These are phyloP conservation scores for Beauveria rudraprayagi DNA, from an alignment of 2,329 filamentous ascomycete genomes.

Conservation along the genomic window DNA sequence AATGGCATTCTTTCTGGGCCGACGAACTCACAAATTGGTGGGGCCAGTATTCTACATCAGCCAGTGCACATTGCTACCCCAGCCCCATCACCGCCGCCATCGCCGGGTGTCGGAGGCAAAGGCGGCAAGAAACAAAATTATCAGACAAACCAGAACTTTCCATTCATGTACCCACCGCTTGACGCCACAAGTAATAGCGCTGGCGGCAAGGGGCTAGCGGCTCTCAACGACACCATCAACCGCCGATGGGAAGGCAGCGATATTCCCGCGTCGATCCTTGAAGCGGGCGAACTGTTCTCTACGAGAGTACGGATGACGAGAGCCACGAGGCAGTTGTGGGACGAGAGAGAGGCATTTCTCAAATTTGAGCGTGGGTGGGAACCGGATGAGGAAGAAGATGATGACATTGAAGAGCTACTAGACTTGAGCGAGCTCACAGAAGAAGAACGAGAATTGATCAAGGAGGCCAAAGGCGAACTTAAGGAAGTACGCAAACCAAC, in stretches of 20 bases:
- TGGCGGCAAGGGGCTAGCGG: slow-evolving; percentile 79
- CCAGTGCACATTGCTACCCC: slow-evolving; percentile 98
- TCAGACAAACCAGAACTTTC: slow-evolving; percentile 97
- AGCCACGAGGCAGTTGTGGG: slow-evolving; percentile 88
- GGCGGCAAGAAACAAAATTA: slow-evolving; percentile 98
- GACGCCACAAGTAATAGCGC: slow-evolving; percentile 83
- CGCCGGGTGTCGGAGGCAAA: slow-evolving; percentile 78
- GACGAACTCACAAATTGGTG: slow-evolving; percentile 45
- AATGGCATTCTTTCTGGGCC: slow-evolving; percentile 55
- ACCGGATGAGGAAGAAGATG: slow-evolving; percentile 32
- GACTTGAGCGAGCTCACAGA: slow-evolving; percentile 36
- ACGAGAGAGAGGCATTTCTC: slow-evolving; percentile 84
- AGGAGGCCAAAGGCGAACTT: slow-evolving; percentile 29
- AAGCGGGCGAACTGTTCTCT: slow-evolving; percentile 88
- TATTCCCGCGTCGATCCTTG: slow-evolving; percentile 87
- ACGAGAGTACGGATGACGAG: slow-evolving; percentile 84
- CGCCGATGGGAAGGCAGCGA: slow-evolving; percentile 90
- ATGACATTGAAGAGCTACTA: slow-evolving; percentile 40
- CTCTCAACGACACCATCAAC: slow-evolving; percentile 74
- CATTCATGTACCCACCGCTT: slow-evolving; percentile 91
- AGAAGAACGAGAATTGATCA: slow-evolving; percentile 34
- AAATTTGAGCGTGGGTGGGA: slow-evolving; percentile 88
- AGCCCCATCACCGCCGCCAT: slow-evolving; percentile 89
- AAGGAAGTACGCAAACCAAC: slow-evolving; percentile 23
- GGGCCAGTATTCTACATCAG: slow-evolving; percentile 82